Percentiles rank a stretch among this genome's conserved stretches.
phyloP scores from a whole-genome alignment of 805 yeast species.

The Lachancea quebecensis region DNA sequence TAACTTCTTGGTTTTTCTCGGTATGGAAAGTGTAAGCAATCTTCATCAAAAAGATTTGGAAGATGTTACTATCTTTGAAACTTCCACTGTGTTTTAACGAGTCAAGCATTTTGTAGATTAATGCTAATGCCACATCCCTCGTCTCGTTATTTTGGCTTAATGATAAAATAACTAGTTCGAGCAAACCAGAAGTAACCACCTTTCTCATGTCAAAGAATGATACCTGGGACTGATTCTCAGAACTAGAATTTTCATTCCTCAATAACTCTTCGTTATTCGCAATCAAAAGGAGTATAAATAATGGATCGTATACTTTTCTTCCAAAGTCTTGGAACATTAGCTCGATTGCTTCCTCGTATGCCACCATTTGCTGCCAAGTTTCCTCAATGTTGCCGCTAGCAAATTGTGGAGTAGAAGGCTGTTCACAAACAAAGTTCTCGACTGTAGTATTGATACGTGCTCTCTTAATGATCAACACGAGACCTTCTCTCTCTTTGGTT shows the following conservation, averaged over 20 bases:
- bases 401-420: slow-evolving; percentile 26
- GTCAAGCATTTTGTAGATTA: slow-evolving; percentile 40
- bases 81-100: slow-evolving; percentile 36
- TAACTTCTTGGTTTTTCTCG: slow-evolving; percentile 17
- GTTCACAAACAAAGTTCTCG: slow-evolving; percentile 28
- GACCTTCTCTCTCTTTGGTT: slow-evolving; percentile 39
- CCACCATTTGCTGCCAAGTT: slow-evolving; percentile 28
- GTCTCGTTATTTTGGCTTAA: slow-evolving; percentile 31
- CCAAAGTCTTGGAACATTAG: slow-evolving; percentile 20
- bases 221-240: slow-evolving; percentile 20
- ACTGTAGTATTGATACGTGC: slow-evolving; percentile 44
- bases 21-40: slow-evolving; percentile 30
- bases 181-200: slow-evolving; percentile 50
- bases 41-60: slow-evolving; percentile 46
- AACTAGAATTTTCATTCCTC: slow-evolving; percentile 15
- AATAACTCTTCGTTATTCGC: slow-evolving; percentile 62
- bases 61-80: slow-evolving; percentile 51
- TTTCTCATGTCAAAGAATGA: slow-evolving; percentile 45
- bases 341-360: slow-evolving; percentile 24
- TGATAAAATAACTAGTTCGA: slow-evolving; percentile 41
- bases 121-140: slow-evolving; percentile 34
- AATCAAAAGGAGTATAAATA: slow-evolving; percentile 56
- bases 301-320: slow-evolving; percentile 52
- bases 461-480: slow-evolving; percentile 47
- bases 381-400: slow-evolving; percentile 1